Conservation (phyloP, 2,329 filamentous ascomycete genomes). For the Diaporthe sp. region DNA sequence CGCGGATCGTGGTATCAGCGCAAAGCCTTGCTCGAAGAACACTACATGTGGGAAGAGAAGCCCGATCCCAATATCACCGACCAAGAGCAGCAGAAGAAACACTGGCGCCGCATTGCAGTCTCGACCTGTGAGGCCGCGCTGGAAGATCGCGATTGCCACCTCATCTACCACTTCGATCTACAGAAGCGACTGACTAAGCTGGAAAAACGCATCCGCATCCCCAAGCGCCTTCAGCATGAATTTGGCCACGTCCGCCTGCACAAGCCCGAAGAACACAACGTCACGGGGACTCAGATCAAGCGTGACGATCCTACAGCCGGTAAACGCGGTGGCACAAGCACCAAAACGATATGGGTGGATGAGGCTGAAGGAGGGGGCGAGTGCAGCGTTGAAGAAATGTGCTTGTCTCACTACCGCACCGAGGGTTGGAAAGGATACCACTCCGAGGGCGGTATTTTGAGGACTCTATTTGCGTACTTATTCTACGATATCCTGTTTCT, state of each 20-base stretch:
- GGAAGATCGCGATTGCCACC: slow-evolving; percentile 88
- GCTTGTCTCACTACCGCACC: slow-evolving; percentile 84
- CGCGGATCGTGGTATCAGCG: slow-evolving; percentile 96
- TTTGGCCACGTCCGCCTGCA: slow-evolving; percentile 87
- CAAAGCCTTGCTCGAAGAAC: slow-evolving; percentile 93
- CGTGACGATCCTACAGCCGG: slow-evolving; percentile 59
- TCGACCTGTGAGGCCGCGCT: slow-evolving; percentile 88
- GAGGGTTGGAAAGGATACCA: slow-evolving; percentile 96
- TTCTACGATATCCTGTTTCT: slow-evolving; percentile 95
- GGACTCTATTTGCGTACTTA: slow-evolving; percentile 91
- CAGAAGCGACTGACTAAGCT: slow-evolving; percentile 95
- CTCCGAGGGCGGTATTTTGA: slow-evolving; percentile 88
- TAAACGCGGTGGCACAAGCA: slow-evolving; percentile 61
- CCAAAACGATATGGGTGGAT: slow-evolving; percentile 91
- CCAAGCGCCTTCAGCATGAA: slow-evolving; percentile 89
- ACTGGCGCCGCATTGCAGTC: slow-evolving; percentile 84
- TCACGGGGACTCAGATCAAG: slow-evolving; percentile 84
- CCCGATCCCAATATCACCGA: slow-evolving; percentile 54
- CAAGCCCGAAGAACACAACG: slow-evolving; percentile 79
- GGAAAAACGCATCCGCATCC: slow-evolving; percentile 85
- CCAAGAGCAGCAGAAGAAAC: slow-evolving; percentile 74
- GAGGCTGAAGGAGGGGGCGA: slow-evolving; percentile 76
- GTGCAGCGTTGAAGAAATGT: slow-evolving; percentile 95
- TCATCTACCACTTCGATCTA: slow-evolving; percentile 94
- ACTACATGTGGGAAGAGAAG: slow-evolving; percentile 83